Percentiles rank a stretch among this genome's conserved stretches.
Conservation (phyloP, 306 rosid genomes). For the Malus domestica region ASM211411v1 NC_041794.1:36113001-36113500, state of each 20-base stretch:
- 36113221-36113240: slow-evolving; percentile 84
- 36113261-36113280: slow-evolving; percentile 70
- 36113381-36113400: slow-evolving; percentile 69
- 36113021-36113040: slow-evolving; percentile 80
- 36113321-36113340: slow-evolving; percentile 17
- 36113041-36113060: slow-evolving; percentile 64
- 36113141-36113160: slow-evolving; percentile 15
- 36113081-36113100: slow-evolving; percentile 76
- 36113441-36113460: slow-evolving; percentile 63
- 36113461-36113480: slow-evolving; percentile 61
- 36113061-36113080: slow-evolving; percentile 87
- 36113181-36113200: slow-evolving; percentile 19
- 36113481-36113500: slow-evolving; percentile 2
- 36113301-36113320: not conserved
- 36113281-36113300: slow-evolving; percentile 9
- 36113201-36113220: slow-evolving; percentile 66
- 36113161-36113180: not conserved
- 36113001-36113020: slow-evolving; percentile 99
- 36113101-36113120: slow-evolving; percentile 93
- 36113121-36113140: slow-evolving; percentile 86
- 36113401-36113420: slow-evolving; percentile 53
- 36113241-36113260: slow-evolving; percentile 55
- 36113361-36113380: slow-evolving; percentile 71
- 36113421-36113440: slow-evolving; percentile 79
- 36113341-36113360: slow-evolving; percentile 47